Evolutionary conservation across 352 stramenopile genomes (phyloP).

Genomic region (Phytophthora rubi): DNA sequence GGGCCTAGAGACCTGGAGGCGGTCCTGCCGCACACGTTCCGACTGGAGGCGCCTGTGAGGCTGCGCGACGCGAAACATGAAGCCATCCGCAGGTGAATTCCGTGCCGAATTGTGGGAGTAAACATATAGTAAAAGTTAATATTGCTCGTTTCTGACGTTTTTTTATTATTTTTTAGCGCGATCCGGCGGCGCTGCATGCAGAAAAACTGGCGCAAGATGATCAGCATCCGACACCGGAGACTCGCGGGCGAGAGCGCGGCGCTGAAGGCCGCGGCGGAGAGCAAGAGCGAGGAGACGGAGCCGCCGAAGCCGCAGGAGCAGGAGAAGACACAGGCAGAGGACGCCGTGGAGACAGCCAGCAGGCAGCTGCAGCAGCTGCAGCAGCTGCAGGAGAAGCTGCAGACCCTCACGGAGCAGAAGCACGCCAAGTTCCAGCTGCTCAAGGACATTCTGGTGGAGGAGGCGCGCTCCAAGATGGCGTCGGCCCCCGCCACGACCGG

Average conservation of each 20-base stretch:
- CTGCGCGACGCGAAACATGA: conserved; percentile 44
- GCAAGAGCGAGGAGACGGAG: conserved; percentile 20
- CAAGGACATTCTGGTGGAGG: conserved; percentile 74
- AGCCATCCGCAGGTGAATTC: conserved; percentile 56
- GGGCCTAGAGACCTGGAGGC: conserved; percentile 66
- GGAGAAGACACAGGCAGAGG: conserved; percentile 28
- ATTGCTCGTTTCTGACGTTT: conserved; percentile 2
- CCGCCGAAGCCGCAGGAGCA: background rate
- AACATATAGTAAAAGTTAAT: background rate
- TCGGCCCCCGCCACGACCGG: background rate
- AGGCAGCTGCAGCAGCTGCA: conserved; percentile 51
- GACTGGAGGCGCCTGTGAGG: conserved; percentile 35
- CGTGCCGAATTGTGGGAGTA: background rate
- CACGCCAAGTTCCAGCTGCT: conserved; percentile 76
- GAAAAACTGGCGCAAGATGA: conserved; percentile 86
- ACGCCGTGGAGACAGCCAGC: conserved; percentile 34
- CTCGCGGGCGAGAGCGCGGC: conserved; percentile 24
- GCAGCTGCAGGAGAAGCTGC: conserved; percentile 57
- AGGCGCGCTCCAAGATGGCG: conserved; percentile 60
- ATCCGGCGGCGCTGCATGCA: conserved; percentile 74
- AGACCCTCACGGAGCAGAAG: conserved; percentile 67
- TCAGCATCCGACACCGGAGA: conserved; percentile 54
- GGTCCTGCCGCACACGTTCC: conserved; percentile 66
- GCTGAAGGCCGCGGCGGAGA: conserved; percentile 14
- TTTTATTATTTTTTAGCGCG: conserved; percentile 38